These are phyloP conservation scores for Tolypocladium ovalisporum DNA, from an alignment of 2,329 filamentous ascomycete genomes.

Conservation along the genomic window DNA sequence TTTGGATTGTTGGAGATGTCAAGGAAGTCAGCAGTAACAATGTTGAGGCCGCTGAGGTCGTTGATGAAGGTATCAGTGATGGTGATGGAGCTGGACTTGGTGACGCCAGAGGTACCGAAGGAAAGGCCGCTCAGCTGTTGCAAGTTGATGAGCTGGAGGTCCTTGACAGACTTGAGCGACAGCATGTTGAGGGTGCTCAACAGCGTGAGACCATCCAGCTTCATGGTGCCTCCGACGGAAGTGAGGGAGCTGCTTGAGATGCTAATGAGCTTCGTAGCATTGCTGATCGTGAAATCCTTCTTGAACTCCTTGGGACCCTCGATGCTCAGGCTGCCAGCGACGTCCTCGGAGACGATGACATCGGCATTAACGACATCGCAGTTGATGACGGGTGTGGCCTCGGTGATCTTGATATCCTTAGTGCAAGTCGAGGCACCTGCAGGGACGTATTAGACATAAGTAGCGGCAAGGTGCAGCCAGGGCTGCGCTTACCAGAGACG, in stretches of 20 bases:
- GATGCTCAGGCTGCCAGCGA: slow-evolving; percentile 49
- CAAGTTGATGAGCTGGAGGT: slow-evolving; percentile 63
- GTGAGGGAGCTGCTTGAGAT: slow-evolving; percentile 51
- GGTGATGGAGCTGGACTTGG: slow-evolving; percentile 53
- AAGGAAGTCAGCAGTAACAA: slow-evolving; percentile 60
- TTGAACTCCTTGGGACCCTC: slow-evolving; percentile 46
- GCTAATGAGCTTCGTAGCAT: slow-evolving; percentile 44
- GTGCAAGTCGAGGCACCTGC: slow-evolving; percentile 24
- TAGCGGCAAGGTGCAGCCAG: background rate
- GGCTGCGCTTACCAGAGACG: slow-evolving; percentile 28
- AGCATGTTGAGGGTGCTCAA: slow-evolving; percentile 59
- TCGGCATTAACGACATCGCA: slow-evolving; percentile 63
- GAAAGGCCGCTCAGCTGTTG: slow-evolving; percentile 41
- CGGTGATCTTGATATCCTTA: slow-evolving; percentile 50
- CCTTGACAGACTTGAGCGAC: slow-evolving; percentile 51
- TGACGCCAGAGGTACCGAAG: slow-evolving; percentile 47
- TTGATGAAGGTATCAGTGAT: slow-evolving; percentile 82
- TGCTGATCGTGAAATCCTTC: slow-evolving; percentile 51
- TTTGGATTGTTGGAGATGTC: slow-evolving; percentile 85
- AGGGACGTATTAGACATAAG: background rate
- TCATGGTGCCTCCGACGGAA: slow-evolving; percentile 59
- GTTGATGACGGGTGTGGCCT: slow-evolving; percentile 48
- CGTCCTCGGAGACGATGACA: slow-evolving; percentile 49
- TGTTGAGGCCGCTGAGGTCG: slow-evolving; percentile 69
- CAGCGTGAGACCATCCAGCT: slow-evolving; percentile 54